Conservation (phyloP, 345 rosid species). For the Rhodomyrtus tomentosa region DNA sequence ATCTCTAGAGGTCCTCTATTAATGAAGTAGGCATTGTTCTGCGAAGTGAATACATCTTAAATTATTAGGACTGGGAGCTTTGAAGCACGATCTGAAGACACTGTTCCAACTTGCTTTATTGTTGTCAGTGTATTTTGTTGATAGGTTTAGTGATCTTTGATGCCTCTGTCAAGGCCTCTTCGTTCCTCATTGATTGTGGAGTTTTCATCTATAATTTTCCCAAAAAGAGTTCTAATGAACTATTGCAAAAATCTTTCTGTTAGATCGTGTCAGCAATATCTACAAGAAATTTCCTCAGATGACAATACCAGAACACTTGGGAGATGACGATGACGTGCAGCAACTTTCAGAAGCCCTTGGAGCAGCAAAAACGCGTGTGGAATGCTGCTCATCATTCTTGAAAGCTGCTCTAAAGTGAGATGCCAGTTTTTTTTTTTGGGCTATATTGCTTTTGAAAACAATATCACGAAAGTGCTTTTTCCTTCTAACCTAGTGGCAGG, state of each 20-base stretch:
- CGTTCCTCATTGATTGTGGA: neutral
- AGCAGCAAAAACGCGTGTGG: conserved; percentile 77
- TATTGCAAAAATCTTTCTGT: conserved; percentile 20
- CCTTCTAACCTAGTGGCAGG: neutral
- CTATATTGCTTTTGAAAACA: neutral
- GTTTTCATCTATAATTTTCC: neutral
- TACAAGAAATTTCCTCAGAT: conserved; percentile 71
- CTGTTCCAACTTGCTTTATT: neutral
- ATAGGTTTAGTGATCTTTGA: neutral
- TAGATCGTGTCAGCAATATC: conserved; percentile 72
- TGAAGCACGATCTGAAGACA: neutral
- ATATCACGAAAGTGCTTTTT: neutral
- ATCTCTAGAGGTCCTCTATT: neutral
- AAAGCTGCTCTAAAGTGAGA: conserved; percentile 83
- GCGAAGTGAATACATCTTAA: neutral
- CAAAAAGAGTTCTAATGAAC: neutral
- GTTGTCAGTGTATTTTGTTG: neutral
- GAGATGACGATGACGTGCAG: conserved; percentile 62
- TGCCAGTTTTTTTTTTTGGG: neutral
- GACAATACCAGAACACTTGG: conserved; percentile 62
- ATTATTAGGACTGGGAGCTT: neutral
- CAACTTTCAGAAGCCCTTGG: conserved; percentile 75
- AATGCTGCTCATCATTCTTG: conserved; percentile 72
- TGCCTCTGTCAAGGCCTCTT: neutral
- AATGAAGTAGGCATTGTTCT: neutral